Conservation (phyloP, 257 asterid species). For the Eustoma russellianum region DNA sequence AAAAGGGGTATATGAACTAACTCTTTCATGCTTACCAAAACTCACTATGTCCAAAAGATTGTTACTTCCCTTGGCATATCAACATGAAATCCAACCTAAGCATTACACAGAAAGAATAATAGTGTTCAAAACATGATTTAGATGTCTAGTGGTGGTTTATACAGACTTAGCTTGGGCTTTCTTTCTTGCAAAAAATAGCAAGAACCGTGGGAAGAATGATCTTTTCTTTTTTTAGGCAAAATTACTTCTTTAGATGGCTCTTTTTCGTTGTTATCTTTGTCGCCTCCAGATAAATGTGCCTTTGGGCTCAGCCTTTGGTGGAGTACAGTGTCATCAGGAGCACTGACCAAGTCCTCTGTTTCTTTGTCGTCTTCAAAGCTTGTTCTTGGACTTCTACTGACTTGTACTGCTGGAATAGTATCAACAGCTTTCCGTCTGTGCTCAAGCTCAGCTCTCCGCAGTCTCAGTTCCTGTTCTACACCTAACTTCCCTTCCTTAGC, state of each 20-base stretch:
- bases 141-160: slow-evolving; percentile 14
- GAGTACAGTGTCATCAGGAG: slow-evolving; percentile 18
- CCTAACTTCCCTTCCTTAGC: slow-evolving; percentile 75
- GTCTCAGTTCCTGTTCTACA: slow-evolving; percentile 74
- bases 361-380: slow-evolving; percentile 33
- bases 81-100: too few species aligned
- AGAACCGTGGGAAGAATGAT: slow-evolving; percentile 43
- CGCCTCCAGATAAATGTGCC: slow-evolving; percentile 26
- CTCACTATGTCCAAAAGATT: too few species aligned
- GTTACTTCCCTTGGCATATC: too few species aligned
- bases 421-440: slow-evolving; percentile 57
- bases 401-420: slow-evolving; percentile 17
- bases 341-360: slow-evolving; percentile 15
- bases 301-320: slow-evolving; percentile 35
- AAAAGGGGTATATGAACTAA: too few species aligned
- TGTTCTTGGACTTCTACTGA: slow-evolving; percentile 20
- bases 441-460: slow-evolving; percentile 77
- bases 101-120: too few species aligned
- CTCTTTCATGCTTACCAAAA: too few species aligned
- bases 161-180: slow-evolving; percentile 26
- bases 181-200: slow-evolving; percentile 42
- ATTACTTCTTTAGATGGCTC: slow-evolving; percentile 39
- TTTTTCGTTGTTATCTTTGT: slow-evolving; percentile 39
- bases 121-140: too few species aligned
- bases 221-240: slow-evolving; percentile 48